These are phyloP conservation scores for Umbelopsis vinacea DNA, from an alignment of 192 early-diverging fungal species.

Conservation along the genomic window DNA sequence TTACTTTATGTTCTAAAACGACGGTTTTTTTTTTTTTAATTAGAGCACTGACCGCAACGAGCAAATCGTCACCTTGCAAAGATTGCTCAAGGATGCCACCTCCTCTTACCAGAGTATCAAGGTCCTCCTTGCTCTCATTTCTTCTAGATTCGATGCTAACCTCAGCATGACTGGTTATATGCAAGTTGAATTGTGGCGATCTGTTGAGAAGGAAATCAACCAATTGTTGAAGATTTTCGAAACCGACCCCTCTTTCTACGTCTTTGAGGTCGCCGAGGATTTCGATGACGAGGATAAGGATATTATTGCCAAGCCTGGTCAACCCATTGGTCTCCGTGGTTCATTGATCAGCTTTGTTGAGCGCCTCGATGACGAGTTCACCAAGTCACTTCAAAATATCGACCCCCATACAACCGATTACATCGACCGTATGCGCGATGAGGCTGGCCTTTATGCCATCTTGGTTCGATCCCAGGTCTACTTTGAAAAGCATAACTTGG, in stretches of 20 bases:
- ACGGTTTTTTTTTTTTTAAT: too few relatives aligned
- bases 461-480: conserved; percentile 89
- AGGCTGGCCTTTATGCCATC: conserved; percentile 82
- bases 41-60: conserved; percentile 86
- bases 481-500: conserved; percentile 71
- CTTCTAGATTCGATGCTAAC: conserved; percentile 87
- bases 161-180: conserved; percentile 69
- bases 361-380: conserved; percentile 97
- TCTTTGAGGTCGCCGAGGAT: conserved; percentile 74
- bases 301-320: conserved; percentile 53
- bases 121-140: conserved; percentile 85
- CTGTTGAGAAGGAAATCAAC: conserved; percentile 72
- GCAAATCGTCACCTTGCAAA: conserved; percentile 72
- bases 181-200: conserved; percentile 83
- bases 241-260: conserved; percentile 65
- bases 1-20: too few relatives aligned
- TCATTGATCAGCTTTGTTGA: conserved; percentile 88
- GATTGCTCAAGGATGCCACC: conserved; percentile 61
- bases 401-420: conserved; percentile 98
- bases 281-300: conserved; percentile 68
- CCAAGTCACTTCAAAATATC: conserved; percentile 91
- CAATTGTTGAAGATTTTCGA: conserved; percentile 80
- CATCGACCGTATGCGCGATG: conserved; percentile 91
- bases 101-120: conserved; percentile 81
- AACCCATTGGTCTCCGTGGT: conserved; percentile 72